A percentile compares a stretch with the other conserved stretches of the same genome.
Evolutionary conservation across 148 eudicot genomes (phyloP).

Genomic region (Oxyria digyna): DNA sequence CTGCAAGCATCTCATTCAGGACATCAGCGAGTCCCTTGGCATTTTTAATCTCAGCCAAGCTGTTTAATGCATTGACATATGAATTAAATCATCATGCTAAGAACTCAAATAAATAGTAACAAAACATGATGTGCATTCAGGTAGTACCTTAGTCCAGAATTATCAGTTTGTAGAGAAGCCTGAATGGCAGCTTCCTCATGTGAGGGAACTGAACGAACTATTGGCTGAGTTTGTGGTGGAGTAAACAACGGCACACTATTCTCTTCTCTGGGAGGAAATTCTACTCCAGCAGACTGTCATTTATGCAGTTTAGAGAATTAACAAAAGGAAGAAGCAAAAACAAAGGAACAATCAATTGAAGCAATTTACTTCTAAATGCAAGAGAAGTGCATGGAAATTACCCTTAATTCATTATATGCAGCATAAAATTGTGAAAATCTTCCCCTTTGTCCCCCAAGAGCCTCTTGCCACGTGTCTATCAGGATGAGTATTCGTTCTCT

Average conservation of each 20-base stretch:
- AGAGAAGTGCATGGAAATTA: conserved; percentile 9
- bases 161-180: conserved; percentile 68
- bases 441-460: conserved; percentile 75
- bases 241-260: conserved; percentile 76
- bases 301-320: neutral
- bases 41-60: conserved; percentile 57
- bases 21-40: conserved; percentile 79
- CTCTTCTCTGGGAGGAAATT: conserved; percentile 79
- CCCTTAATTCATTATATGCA: conserved; percentile 87
- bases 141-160: conserved; percentile 72
- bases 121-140: neutral
- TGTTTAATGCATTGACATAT: conserved; percentile 18
- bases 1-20: conserved; percentile 66
- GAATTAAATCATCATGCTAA: neutral
- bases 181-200: conserved; percentile 68
- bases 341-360: too few species aligned
- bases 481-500: conserved; percentile 69
- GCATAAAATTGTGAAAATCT: conserved; percentile 68
- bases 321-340: neutral
- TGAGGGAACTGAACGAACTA: conserved; percentile 31
- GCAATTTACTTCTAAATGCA: too few species aligned
- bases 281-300: conserved; percentile 66
- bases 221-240: conserved; percentile 81
- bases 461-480: conserved; percentile 93
- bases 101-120: neutral